Evolutionary conservation across 169 alveolate genomes (phyloP), one percentile per base, ranked within the genome.

Genomic region (Neospora caninum): DNA sequence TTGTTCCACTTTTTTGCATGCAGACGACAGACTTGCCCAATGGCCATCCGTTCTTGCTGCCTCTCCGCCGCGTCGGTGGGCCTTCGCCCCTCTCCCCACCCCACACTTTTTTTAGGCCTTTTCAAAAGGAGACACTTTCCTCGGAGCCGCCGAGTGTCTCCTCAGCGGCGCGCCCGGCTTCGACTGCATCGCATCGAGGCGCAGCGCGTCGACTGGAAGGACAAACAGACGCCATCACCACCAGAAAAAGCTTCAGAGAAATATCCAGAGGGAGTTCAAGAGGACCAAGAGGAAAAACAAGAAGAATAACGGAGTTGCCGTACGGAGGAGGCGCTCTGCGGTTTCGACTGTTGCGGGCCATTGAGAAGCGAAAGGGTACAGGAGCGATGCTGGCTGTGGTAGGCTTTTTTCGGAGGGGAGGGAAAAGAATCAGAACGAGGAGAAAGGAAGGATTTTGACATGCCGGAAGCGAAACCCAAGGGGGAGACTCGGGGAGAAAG

Each of bases 301-400:
- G 25, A 6, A 64, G n/a, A 27, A 7, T 22, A 27, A 27, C 25
- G 39, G 49, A 6, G 84, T 36, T 22, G 49, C 45, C 84, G 25
- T 73, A 34, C 42, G 84, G 84, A 13, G 84, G 84, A 73, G 84
- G 84, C 45, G 84, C 84, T 13, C 84, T 73, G 39, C 84, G 84
- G 39, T 73, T 73, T 73, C 84, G 84, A 1, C 41, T 73, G 25
- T 13, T 73, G 39, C 38, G 84, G 43, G 84, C 84, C 13, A 73
- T 73, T n/a, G 84, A 73, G 43, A 73, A 20, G 43, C 22, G n/a
- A 43, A 1, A n/a, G n/a, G 84, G 84, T 6, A 73, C 84, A 31
- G 84, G 43, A 6, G 84, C 84, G 43, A 73, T 73, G 84, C 84
- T 73, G 43, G 84, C 84, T 9, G 43, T 73, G 43, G 84, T 73